A percentile compares a stretch with the other conserved stretches of the same genome.
Evolutionary conservation across 1,139 yeast genomes (phyloP).

Genomic region (Scheffersomyces stambukii): DNA sequence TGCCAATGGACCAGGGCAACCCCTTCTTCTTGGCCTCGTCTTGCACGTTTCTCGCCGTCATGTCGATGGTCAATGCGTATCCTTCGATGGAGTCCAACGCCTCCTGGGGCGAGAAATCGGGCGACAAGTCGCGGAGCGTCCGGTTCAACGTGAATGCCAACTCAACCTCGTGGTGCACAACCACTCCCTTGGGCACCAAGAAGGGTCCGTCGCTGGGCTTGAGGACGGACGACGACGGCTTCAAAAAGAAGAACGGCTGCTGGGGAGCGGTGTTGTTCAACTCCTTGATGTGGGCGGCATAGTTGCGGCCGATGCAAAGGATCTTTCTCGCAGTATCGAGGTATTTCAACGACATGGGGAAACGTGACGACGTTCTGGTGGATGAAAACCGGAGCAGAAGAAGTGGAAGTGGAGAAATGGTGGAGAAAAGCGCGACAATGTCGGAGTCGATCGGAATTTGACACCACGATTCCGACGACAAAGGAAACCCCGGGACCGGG

Average conservation of each 20-base stretch:
- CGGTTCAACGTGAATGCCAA: constrained; percentile 73
- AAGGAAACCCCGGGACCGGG: too few relatives aligned
- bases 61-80: constrained; percentile 83
- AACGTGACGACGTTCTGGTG: neutral
- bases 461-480: too few relatives aligned
- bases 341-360: constrained; percentile 52
- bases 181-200: constrained; percentile 73
- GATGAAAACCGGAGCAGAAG: constrained; percentile 1
- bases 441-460: too few relatives aligned
- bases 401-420: neutral
- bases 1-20: constrained; percentile 93
- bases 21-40: constrained; percentile 93
- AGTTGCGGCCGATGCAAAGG: constrained; percentile 93
- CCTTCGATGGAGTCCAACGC: constrained; percentile 79
- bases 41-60: constrained; percentile 95
- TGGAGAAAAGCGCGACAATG: too few relatives aligned
- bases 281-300: constrained; percentile 91
- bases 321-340: constrained; percentile 70
- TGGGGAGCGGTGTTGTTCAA: constrained; percentile 75
- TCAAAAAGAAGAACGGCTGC: constrained; percentile 87
- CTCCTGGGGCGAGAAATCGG: constrained; percentile 56
- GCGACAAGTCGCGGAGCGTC: constrained; percentile 58
- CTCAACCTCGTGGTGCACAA: constrained; percentile 91
- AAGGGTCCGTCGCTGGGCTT: constrained; percentile 70
- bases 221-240: constrained; percentile 70